These are phyloP conservation scores for Phallus indusiatus DNA, from an alignment of 768 basidiomycete species.

Conservation along the genomic window DNA sequence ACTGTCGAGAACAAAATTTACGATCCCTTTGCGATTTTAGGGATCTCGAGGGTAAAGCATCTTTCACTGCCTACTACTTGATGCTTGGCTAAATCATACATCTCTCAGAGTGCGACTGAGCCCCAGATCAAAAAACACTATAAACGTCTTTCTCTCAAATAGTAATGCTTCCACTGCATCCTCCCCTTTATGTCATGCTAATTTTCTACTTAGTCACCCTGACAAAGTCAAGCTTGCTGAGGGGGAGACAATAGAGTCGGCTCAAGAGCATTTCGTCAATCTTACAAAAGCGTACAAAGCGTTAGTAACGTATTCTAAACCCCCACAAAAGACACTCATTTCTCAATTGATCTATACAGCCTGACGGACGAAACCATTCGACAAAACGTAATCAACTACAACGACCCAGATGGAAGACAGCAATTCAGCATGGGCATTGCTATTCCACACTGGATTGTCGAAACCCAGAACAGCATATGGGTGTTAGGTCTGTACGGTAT, in stretches of 20 bases:
- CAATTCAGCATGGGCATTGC: conserved; percentile 92
- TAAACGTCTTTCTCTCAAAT: conserved; percentile 82
- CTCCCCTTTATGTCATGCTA: not conserved
- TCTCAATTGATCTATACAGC: conserved; percentile 27
- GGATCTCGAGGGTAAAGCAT: conserved; percentile 51
- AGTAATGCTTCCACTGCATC: conserved; percentile 36
- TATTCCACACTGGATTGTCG: conserved; percentile 87
- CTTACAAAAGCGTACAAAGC: conserved; percentile 98
- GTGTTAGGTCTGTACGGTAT: conserved; percentile 83
- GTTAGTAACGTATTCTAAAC: conserved; percentile 31
- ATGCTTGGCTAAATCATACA: not conserved
- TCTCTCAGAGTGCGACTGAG: conserved; percentile 50
- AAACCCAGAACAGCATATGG: conserved; percentile 84
- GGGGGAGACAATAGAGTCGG: conserved; percentile 80
- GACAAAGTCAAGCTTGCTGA: conserved; percentile 84
- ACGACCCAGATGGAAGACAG: conserved; percentile 96
- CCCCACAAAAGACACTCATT: not conserved
- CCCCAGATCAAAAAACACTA: conserved; percentile 95
- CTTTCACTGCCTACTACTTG: not conserved
- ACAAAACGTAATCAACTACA: conserved; percentile 80
- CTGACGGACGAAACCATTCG: conserved; percentile 90
- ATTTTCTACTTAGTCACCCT: conserved; percentile 60
- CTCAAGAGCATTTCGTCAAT: conserved; percentile 79
- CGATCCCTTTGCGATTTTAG: conserved; percentile 91
- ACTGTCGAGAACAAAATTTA: conserved; percentile 65